Base-by-base conservation (phyloP, 495 filamentous ascomycete genomes). In the Lepraria neglecta region DNA sequence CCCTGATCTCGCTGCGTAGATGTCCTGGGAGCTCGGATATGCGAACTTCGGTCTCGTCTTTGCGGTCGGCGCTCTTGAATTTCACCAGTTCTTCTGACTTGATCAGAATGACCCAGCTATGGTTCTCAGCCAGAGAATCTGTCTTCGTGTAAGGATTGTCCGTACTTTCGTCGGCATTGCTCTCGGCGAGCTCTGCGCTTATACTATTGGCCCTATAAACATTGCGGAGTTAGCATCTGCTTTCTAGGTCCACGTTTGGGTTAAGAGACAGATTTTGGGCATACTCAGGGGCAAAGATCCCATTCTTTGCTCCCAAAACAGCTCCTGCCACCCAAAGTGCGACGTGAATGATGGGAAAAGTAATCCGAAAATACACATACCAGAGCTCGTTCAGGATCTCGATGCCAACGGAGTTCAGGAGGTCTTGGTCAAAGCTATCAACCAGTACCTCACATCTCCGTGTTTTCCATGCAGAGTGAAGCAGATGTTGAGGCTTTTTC, bases 141-240 rank as follows among this genome's bases (percentile, higher is more conserved):
- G 89, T 86, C 51, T 79, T 77, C 24, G 74, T 67, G 31, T 88
- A 75, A 1, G 78, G n/a, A 6, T 52, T 59, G 42, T 56, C 60
- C 17, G 50, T 33, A 21, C 19, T 33, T 6, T 40, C 53, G 12
- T 42, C 35, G 24, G 53, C 33, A 5, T 54, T 40, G 38, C 81
- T 78, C 64, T 92, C 88, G 4, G 91, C 89, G 11, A 98, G 80
- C 75, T 97, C 94, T n/a, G 95, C 90, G 58, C 84, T 92, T 68
- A 96, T 89, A 61, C 87, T 84, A 67, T 88, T 84, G 21, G 81
- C 74, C 89, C 24, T 24, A 24, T 24, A 24, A 24, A 24, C 24
- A 24, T 24, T 24, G 1, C 24, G 24, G 24, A 24, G 24, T 24
- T 2, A 24, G 24, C 24, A 24, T 24, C 24, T 24, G 24, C 24